Percentiles rank a stretch among this genome's conserved stretches.
Evolutionary conservation across 257 asterid species (phyloP).

Genomic region (Plantago ovata): DNA sequence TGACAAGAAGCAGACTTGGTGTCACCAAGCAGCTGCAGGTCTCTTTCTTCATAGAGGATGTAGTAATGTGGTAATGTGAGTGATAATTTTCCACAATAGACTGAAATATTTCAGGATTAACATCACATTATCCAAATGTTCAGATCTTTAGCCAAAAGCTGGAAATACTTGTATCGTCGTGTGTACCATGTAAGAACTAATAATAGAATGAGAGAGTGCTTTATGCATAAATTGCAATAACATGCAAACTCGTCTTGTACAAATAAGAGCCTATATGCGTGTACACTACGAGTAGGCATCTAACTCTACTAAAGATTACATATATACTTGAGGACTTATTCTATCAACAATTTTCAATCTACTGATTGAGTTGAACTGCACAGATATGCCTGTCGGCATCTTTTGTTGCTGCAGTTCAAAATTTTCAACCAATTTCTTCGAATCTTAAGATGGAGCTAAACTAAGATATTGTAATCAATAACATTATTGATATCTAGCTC

Average conservation of each 20-base stretch:
- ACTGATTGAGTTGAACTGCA: neutral
- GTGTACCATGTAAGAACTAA: no score
- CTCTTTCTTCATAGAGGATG: no score
- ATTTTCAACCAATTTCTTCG: neutral
- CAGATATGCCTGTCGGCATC: conserved; percentile 3
- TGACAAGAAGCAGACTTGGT: no score
- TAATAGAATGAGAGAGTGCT: neutral
- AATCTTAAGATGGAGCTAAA: neutral
- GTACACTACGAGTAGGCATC: neutral
- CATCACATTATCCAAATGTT: no score
- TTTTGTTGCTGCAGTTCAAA: neutral
- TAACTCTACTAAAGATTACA: neutral
- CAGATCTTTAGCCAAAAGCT: no score
- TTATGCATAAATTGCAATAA: neutral
- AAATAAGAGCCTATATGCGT: conserved; percentile 3
- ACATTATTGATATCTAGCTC: neutral
- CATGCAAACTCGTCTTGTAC: neutral
- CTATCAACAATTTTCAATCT: conserved; percentile 2
- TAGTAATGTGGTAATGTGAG: no score
- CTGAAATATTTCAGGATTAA: no score
- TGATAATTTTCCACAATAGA: no score
- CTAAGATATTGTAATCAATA: no score
- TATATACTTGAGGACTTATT: neutral
- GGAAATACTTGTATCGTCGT: no score
- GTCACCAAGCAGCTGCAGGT: no score